These are phyloP conservation scores for Paramecium bursaria DNA, from an alignment of 73 alveolate species.

Conservation along the genomic window DNA sequence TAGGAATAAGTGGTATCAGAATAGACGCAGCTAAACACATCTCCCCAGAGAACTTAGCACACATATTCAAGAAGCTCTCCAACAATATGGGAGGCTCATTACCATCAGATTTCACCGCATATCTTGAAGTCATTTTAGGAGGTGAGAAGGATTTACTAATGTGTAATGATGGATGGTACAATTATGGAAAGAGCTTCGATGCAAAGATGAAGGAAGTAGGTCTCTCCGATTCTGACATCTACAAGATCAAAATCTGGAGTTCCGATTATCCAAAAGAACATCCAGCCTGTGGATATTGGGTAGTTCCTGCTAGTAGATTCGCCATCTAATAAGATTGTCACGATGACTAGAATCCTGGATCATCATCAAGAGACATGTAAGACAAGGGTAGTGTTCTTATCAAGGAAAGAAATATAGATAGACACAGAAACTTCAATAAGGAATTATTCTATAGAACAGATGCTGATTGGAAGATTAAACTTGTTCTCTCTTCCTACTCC, in stretches of 20 bases:
- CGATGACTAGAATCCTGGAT: conserved; percentile 97
- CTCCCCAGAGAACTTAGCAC: conserved; percentile 78
- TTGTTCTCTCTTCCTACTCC: conserved; percentile 86
- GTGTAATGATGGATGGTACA: conserved; percentile 84
- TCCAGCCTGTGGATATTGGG: conserved; percentile 94
- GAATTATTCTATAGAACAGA: conserved; percentile 89
- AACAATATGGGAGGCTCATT: conserved; percentile 88
- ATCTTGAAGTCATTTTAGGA: conserved; percentile 90
- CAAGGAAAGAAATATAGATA: conserved; percentile 80
- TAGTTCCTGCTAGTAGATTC: conserved; percentile 86
- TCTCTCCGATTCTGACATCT: conserved; percentile 85
- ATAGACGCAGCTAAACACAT: conserved; percentile 91
- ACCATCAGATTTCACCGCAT: conserved; percentile 90
- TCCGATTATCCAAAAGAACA: conserved; percentile 92
- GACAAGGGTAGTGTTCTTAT: conserved; percentile 91
- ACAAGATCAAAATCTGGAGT: conserved; percentile 93
- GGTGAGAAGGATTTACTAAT: conserved; percentile 89
- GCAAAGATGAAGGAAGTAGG: conserved; percentile 78
- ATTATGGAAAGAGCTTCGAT: conserved; percentile 84
- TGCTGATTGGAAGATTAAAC: conserved; percentile 91
- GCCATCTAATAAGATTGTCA: conserved; percentile 92
- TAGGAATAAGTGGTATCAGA: conserved; percentile 88
- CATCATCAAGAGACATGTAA: conserved; percentile 93
- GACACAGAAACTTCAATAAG: conserved; percentile 88
- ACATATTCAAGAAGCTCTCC: conserved; percentile 78